Percentiles rank a stretch among this genome's conserved stretches.
phyloP scores from a whole-genome alignment of 805 yeast species.

The Wickerhamiella musiphila region DNA sequence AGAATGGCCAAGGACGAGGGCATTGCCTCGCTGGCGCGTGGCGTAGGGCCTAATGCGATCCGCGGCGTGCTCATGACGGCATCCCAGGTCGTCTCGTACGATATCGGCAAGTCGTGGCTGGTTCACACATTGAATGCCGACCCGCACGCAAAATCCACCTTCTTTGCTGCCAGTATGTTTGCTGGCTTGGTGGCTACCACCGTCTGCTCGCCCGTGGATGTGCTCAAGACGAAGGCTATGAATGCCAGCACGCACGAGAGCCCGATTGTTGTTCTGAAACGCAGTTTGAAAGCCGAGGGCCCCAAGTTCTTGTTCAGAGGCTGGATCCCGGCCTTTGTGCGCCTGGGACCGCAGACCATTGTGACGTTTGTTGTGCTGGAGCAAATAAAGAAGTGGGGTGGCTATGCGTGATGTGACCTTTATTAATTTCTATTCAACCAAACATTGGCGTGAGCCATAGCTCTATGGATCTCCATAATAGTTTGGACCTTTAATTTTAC shows the following conservation, averaged over 20 bases:
- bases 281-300: slow-evolving; percentile 54
- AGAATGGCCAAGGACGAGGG: slow-evolving; percentile 49
- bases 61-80: slow-evolving; percentile 84
- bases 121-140: slow-evolving; percentile 35
- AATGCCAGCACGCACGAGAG: slow-evolving; percentile 28
- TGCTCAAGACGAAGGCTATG: slow-evolving; percentile 77
- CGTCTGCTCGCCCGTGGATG: slow-evolving; percentile 85
- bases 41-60: slow-evolving; percentile 57
- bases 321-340: slow-evolving; percentile 74
- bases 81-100: slow-evolving; percentile 78
- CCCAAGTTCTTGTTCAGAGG: slow-evolving; percentile 72
- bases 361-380: slow-evolving; percentile 26
- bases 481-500: background rate
- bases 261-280: slow-evolving; percentile 32
- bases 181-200: slow-evolving; percentile 87
- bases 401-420: background rate
- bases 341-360: slow-evolving; percentile 55
- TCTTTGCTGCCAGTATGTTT: slow-evolving; percentile 56
- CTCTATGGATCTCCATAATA: background rate
- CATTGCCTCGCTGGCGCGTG: slow-evolving; percentile 41
- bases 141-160: slow-evolving; percentile 48
- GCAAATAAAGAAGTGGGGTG: slow-evolving; percentile 21
- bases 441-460: background rate
- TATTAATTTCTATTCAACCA: background rate
- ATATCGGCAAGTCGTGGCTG: slow-evolving; percentile 45